Evolutionary conservation across 2,329 filamentous ascomycete species (phyloP), one percentile per base, ranked within the genome.

Genomic region (Cordyceps cateniannulata): DNA sequence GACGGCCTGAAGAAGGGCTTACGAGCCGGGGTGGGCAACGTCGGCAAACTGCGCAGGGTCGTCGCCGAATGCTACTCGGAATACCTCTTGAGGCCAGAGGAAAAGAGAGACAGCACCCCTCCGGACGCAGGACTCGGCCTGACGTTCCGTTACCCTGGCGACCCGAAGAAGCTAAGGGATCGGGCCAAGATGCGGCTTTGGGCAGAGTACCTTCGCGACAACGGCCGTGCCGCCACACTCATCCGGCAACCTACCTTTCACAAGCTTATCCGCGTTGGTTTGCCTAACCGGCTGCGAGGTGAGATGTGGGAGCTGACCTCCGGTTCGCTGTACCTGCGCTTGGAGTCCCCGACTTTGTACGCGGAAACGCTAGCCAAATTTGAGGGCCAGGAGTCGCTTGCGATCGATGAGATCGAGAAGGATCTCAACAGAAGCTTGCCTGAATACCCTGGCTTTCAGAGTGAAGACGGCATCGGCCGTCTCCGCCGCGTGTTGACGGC

Each of bases 351-450:
- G 1, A 89, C 85, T 12, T 78, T 93, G 5, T 99, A 93, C 69
- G 78, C 83, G 49, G 91, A 99, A 62, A 98, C 93, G 0, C 78
- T 99, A 49, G 80, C 84, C 56, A 93, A 95, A 70, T 93, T 88
- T 67, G 85, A 88, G 7, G 95, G 95, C 8, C 85, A 88, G 70
- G 90, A 96, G 66, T 98, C 93, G 12, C 82, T 99, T 63, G 95
- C 95, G 49, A 98, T 98, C 67, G 95, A 99, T 72, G 95, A 99
- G 79, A 99, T 99, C 65, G 95, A 99, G 72, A 99, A 99, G 75
- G 95, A 99, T 71, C 77, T 99, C 54, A 99, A 99, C 74, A 86
- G 95, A 66, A 97, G 93, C 79, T 77, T 99, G 66, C 95, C 95
- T 1, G 95, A 99, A 75, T 99, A 99, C 72, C 91, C 95, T 20